A percentile compares a stretch with the other conserved stretches of the same genome.
These are phyloP conservation scores for Blastomyces gilchristii DNA, from an alignment of 2,329 filamentous ascomycete species.

Conservation along the genomic window DNA sequence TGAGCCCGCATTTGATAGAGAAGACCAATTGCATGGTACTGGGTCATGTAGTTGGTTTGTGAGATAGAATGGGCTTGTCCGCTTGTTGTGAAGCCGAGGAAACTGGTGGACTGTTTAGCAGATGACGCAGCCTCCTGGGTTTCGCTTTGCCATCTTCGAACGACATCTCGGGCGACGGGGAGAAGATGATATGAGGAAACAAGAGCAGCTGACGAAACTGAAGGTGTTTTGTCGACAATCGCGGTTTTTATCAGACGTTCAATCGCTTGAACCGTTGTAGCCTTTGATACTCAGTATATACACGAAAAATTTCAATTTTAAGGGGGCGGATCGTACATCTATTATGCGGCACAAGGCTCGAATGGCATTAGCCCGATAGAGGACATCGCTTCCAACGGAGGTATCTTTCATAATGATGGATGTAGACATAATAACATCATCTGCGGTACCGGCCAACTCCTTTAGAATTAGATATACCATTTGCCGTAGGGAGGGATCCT, in stretches of 20 bases:
- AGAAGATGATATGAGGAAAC: slow-evolving; percentile 97
- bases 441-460: slow-evolving; percentile 86
- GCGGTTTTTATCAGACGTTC: slow-evolving; percentile 98
- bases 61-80: slow-evolving; percentile 58
- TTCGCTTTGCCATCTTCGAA: slow-evolving; percentile 96
- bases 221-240: slow-evolving; percentile 97
- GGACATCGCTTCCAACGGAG: slow-evolving; percentile 82
- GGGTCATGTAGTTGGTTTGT: slow-evolving; percentile 92
- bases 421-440: slow-evolving; percentile 99
- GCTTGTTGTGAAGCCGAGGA: slow-evolving; percentile 83
- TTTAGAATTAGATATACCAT: slow-evolving; percentile 99
- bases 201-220: slow-evolving; percentile 88
- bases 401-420: slow-evolving; percentile 99
- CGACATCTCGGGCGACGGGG: slow-evolving; percentile 88
- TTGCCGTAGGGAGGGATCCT: slow-evolving; percentile 93
- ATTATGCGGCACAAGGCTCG: slow-evolving; percentile 92
- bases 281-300: slow-evolving; percentile 43
- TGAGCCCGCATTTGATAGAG: slow-evolving; percentile 96
- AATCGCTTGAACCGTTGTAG: slow-evolving; percentile 91
- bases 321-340: slow-evolving; percentile 52
- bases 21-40: slow-evolving; percentile 96
- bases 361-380: slow-evolving; percentile 93
- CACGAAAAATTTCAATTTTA: neutral
- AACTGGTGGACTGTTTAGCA: slow-evolving; percentile 77
- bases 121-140: slow-evolving; percentile 92